These are phyloP conservation scores for Dryadomyces quercus-mongolicae DNA, from an alignment of 2,329 filamentous ascomycete species.

Conservation along the genomic window DNA sequence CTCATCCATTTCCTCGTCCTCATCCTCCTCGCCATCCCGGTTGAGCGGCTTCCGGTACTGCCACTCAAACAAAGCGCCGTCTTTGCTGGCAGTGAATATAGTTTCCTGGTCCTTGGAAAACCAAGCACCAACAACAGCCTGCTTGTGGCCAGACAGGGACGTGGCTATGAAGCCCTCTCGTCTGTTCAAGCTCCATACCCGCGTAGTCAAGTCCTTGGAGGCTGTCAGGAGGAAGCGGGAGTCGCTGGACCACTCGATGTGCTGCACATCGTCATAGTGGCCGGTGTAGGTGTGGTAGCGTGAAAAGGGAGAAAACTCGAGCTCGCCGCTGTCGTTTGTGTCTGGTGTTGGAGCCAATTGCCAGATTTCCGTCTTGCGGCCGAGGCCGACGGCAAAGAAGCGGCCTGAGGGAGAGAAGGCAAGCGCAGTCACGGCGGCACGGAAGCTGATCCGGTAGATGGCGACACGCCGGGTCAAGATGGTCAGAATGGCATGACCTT, in stretches of 20 bases:
- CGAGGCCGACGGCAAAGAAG: constrained; percentile 81
- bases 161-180: constrained; percentile 86
- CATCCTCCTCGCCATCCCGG: constrained; percentile 38
- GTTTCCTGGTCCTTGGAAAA: constrained; percentile 91
- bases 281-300: constrained; percentile 74
- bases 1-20: constrained; percentile 45
- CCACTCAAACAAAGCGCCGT: constrained; percentile 95
- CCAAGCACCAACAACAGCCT: constrained; percentile 87
- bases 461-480: constrained; percentile 77
- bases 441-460: constrained; percentile 94
- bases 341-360: constrained; percentile 86
- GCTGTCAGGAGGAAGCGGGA: constrained; percentile 90
- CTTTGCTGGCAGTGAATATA: constrained; percentile 93
- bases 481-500: constrained; percentile 85
- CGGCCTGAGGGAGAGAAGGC: constrained; percentile 84
- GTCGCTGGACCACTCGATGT: constrained; percentile 91
- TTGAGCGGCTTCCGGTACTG: constrained; percentile 52
- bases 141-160: constrained; percentile 79
- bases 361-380: constrained; percentile 87
- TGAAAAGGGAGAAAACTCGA: constrained; percentile 93
- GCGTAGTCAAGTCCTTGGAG: constrained; percentile 81
- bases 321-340: constrained; percentile 61
- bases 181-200: constrained; percentile 86
- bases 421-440: constrained; percentile 66
- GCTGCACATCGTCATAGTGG: constrained; percentile 77